Evolutionary conservation across 306 rosid species (phyloP).

Genomic region (Citrullus mucosospermus): DNA sequence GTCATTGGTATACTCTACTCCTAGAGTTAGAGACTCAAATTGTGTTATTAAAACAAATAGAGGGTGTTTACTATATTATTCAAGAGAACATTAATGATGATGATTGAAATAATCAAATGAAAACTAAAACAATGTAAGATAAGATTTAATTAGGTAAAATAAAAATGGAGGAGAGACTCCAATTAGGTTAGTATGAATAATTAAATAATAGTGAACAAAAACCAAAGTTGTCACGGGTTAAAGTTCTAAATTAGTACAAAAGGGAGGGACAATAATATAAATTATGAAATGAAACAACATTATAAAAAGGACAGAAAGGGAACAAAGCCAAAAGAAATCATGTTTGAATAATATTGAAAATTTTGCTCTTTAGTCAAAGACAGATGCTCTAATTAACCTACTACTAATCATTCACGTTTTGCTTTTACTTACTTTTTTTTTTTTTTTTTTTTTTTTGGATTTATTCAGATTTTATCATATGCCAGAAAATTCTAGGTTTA

Average conservation of each 20-base stretch:
- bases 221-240: constrained; percentile 1
- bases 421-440: neutral
- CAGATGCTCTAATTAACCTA: neutral
- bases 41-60: no score
- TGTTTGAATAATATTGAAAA: neutral
- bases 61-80: no score
- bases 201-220: neutral
- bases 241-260: neutral
- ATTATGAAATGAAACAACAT: no score
- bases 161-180: neutral
- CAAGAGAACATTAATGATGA: neutral
- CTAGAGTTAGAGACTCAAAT: no score
- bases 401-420: neutral
- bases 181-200: neutral
- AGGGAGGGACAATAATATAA: neutral
- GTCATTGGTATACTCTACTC: no score
- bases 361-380: neutral
- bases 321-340: neutral
- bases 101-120: neutral
- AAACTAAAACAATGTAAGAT: no score
- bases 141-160: neutral
- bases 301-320: no score
- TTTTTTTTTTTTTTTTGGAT: neutral
- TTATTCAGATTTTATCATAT: neutral
- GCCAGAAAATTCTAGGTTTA: neutral